Base-by-base conservation (phyloP, 257 asterid genomes). In the Petrea volubilis region DNA sequence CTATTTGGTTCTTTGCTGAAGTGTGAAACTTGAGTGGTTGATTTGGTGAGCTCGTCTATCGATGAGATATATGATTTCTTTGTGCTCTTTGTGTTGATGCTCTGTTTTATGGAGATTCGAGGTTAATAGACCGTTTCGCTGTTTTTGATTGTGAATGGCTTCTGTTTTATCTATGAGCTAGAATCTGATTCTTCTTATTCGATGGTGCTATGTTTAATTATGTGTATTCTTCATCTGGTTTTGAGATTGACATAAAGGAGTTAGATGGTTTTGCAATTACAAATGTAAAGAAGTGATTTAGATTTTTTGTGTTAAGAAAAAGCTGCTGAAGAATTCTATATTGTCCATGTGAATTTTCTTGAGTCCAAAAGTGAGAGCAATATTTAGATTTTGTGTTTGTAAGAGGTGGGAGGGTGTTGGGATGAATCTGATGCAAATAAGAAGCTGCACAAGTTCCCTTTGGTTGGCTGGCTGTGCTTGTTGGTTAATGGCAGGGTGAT, bases 61-160 rank as follows among this genome's bases (percentile, higher is more conserved):
- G 60, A 49, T 78, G 69, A 73, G 82, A 78, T 78, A 73, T 63
- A 60, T 44, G 71, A 20, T 4, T 49, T 60, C 21, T 15, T 24
- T 21, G 6, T 50, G 40, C 62, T 17, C 12, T 46, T 7, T 62
- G 18, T 62, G 38, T 31, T 61, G 36, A 23, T 47, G 67, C 51
- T 52, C 64, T 12, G 75, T 14, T 75, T 25, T 53, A 34, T 53
- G 28, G 33, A n/a, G n/a, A n/a, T n/a, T n/a, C n/a, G n/a, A n/a
- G n/a, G n/a, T n/a, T n/a, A n/a, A n/a, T n/a, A n/a, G n/a, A n/a
- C n/a, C n/a, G n/a, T n/a, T 41, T 4, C 7, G 33, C 43, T 49
- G 28, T 43, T 2, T 46, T 70, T 28, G n/a, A 60, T n/a, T 14
- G n/a, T n/a, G n/a, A n/a, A n/a, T n/a, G n/a, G n/a, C n/a, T n/a